phyloP scores from a whole-genome alignment of 1,139 yeast genomes.

The Candida glucosophila region DNA sequence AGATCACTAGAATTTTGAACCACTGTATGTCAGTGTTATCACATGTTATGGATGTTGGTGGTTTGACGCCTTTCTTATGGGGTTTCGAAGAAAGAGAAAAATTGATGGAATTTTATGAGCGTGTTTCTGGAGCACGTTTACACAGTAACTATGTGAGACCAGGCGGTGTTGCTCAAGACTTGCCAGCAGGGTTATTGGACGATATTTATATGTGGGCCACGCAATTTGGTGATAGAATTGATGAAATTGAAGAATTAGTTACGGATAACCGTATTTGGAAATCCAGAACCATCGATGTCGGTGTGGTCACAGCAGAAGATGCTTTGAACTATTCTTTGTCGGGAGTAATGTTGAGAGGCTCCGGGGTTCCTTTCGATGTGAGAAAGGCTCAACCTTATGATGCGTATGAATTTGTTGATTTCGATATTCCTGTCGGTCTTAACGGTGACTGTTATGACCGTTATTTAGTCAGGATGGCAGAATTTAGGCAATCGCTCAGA shows the following conservation, averaged over 20 bases:
- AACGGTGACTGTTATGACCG: conserved; percentile 92
- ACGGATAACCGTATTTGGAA: conserved; percentile 93
- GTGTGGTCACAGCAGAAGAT: conserved; percentile 77
- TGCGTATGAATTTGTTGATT: conserved; percentile 80
- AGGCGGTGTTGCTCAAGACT: conserved; percentile 86
- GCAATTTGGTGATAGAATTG: conserved; percentile 88
- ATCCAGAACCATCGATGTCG: conserved; percentile 77
- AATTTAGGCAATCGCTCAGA: conserved; percentile 84
- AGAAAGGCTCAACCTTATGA: conserved; percentile 87
- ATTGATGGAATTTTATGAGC: conserved; percentile 87
- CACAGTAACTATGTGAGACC: conserved; percentile 88
- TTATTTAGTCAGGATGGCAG: conserved; percentile 82
- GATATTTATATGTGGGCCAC: conserved; percentile 96
- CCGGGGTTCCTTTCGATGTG: conserved; percentile 81
- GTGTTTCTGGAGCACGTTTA: conserved; percentile 85
- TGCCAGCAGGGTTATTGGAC: conserved; percentile 79
- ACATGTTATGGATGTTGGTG: conserved; percentile 95
- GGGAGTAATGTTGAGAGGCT: conserved; percentile 88
- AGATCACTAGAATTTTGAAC: conserved; percentile 75
- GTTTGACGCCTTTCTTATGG: conserved; percentile 89
- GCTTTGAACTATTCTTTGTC: conserved; percentile 75
- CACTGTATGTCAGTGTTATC: conserved; percentile 83
- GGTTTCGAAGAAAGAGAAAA: conserved; percentile 93
- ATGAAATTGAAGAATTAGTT: conserved; percentile 81
- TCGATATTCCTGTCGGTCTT: conserved; percentile 77